Base-by-base conservation (phyloP, 257 asterid genomes). In the Solanum boliviense region DNA sequence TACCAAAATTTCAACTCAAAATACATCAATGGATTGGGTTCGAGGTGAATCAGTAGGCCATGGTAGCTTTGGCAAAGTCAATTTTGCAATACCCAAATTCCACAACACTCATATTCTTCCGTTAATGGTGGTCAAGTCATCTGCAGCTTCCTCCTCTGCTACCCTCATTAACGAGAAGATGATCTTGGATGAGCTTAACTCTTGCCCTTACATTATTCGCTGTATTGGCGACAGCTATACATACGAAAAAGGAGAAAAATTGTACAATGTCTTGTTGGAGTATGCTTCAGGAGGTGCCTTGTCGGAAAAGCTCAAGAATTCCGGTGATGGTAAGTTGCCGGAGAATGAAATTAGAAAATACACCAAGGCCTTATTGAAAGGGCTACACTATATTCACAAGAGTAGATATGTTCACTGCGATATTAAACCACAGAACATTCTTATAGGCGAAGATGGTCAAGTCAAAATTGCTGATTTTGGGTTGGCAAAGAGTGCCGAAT, bases 371-470 rank as follows among this genome's bases (percentile, higher is more conserved):
- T 65, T 94, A 38, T 90, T 95, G 21, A 92, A 52, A 38, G 99
- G 98, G 31, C 91, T 96, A 9, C 18, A 83, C 0, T 91, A 87
- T 74, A 89, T 96, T 83, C 99, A 96, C 90, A 88, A 88, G 13
- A 68, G 78, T 13, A 98, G 98, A 2, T 94, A 86, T 86, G 98
- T 95, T 56, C 99, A 96, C 92, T 95, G 99, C n/a, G 98, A 96
- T 35, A 89, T 96, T 46, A 96, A 96, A 91, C 98, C 91, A 25
- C 97, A 93, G 32, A 96, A 96, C 87, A 92, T 96, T 82, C 94
- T 96, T 4, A 13, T 95, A 18, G 58, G 67, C 87, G 36, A 68
- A 21, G 87, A 93, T 9, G 98, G 96, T 29, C 87, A 71, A 0
- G 90, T 91, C 0, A 96, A 91, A 88, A 93, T 96, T 18, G 98